A percentile compares a stretch with the other conserved stretches of the same genome.
Evolutionary conservation across 1,139 yeast genomes (phyloP).

Genomic region (Pneumocystis jirovecii): DNA sequence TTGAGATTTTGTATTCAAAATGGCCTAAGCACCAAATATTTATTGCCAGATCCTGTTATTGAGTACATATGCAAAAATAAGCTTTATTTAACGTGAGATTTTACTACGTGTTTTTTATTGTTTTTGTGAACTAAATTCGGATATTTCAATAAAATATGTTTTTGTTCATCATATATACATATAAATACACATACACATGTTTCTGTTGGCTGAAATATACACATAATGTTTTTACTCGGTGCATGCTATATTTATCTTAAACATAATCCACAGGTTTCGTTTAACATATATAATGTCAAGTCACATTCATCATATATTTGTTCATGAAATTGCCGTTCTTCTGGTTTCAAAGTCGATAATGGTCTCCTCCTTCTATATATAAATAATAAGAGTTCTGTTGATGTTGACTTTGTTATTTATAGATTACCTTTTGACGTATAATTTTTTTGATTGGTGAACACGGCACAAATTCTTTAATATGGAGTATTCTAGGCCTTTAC

Average conservation of each 20-base stretch:
- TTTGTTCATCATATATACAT: background rate
- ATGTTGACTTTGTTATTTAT: background rate
- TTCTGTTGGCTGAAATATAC: background rate
- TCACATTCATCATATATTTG: background rate
- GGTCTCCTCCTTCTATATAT: constrained; percentile 1
- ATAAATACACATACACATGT: background rate
- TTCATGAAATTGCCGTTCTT: background rate
- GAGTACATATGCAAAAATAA: constrained; percentile 87
- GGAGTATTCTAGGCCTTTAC: constrained; percentile 15
- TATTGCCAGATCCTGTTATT: constrained; percentile 86
- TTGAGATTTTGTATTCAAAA: constrained; percentile 57
- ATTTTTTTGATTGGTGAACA: constrained; percentile 8
- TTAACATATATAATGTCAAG: background rate
- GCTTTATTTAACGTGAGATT: constrained; percentile 74
- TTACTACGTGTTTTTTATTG: constrained; percentile 40
- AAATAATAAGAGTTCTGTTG: background rate
- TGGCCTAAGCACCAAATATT: constrained; percentile 91
- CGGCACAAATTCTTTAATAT: constrained; percentile 14
- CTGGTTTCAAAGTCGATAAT: background rate
- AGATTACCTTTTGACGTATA: background rate
- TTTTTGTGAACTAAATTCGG: constrained; percentile 20
- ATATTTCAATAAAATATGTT: constrained; percentile 8
- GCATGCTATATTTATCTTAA: background rate
- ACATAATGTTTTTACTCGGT: background rate
- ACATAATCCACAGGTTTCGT: background rate